Evolutionary conservation across 2,329 filamentous ascomycete species (phyloP).

Genomic region (Penicillium griseofulvum): DNA sequence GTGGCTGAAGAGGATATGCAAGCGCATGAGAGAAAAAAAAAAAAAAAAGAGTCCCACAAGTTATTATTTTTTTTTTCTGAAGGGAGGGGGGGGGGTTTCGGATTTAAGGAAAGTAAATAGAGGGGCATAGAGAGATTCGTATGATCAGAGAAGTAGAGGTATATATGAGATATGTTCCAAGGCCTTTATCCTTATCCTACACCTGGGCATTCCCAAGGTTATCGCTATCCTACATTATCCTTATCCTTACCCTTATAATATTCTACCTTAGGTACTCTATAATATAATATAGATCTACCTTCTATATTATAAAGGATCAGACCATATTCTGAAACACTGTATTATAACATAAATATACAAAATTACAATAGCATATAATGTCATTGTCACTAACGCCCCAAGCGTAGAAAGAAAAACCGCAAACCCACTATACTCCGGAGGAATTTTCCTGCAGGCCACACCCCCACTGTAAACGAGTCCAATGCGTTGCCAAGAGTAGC

Average conservation of each 20-base stretch:
- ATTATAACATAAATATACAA: too few relatives aligned
- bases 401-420: not conserved
- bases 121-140: not conserved
- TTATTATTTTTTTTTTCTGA: not conserved
- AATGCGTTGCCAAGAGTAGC: slow-evolving; percentile 3
- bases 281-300: too few relatives aligned
- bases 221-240: too few relatives aligned
- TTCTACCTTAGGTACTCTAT: too few relatives aligned
- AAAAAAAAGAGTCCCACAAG: not conserved
- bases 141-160: not conserved
- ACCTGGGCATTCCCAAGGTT: too few relatives aligned
- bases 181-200: too few relatives aligned
- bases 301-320: too few relatives aligned
- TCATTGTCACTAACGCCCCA: not conserved
- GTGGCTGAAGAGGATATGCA: slow-evolving; percentile 14
- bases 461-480: slow-evolving; percentile 4
- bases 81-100: not conserved
- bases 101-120: not conserved
- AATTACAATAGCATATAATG: not conserved
- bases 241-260: too few relatives aligned
- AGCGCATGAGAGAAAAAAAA: not conserved
- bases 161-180: too few relatives aligned
- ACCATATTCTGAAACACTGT: too few relatives aligned
- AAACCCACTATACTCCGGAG: not conserved
- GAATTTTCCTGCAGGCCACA: not conserved